Evolutionary conservation across 805 yeast species (phyloP), one percentile per base, ranked within the genome.

Genomic region (Suhomyces sp.): DNA sequence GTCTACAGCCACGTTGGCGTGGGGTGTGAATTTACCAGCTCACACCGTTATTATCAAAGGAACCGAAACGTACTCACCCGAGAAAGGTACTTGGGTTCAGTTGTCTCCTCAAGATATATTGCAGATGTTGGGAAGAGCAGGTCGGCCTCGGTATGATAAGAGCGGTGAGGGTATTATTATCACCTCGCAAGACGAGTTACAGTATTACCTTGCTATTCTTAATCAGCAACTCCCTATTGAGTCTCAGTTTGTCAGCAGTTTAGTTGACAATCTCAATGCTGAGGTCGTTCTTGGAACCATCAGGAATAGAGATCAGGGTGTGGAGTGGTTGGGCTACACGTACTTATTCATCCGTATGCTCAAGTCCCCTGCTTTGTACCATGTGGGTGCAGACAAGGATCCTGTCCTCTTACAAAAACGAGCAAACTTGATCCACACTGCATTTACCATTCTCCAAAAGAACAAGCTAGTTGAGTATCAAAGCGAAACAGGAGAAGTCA

Each of bases 61-160:
- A 0, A 93, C 99, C 0, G 96, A 89, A 61, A 85, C 91, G 0
- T 94, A 96, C 61, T 87, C 94, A 4, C 97, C 99, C 0, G 94
- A 87, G 56, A 82, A 81, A 55, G 96, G 97, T 50, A 71, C 81
- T 6, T 93, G 98, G 97, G 83, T 83, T 2, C 94, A 89, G 62
- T 72, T 93, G n/a, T 86, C 96, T 0, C 96, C 97, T 0, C 99
- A 93, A 61, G 98, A 94, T 69, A 86, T 93, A 37, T 68, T 93
- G 8, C 99, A 93, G 70, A 93, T 93, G 98, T 76, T 93, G n/a
- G 98, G 98, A 35, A 83, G 98, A 73, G 98, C 98, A 17, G 98
- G 98, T 59, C 80, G 99, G 68, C 99, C 99, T 0, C 78, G 97
- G 49, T 94, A 87, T 69, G 99, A 93, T 67, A 83, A 84, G 15